Evolutionary conservation across 257 asterid species (phyloP), one percentile per base, ranked within the genome.

Genomic region (Scutellaria minor): DNA sequence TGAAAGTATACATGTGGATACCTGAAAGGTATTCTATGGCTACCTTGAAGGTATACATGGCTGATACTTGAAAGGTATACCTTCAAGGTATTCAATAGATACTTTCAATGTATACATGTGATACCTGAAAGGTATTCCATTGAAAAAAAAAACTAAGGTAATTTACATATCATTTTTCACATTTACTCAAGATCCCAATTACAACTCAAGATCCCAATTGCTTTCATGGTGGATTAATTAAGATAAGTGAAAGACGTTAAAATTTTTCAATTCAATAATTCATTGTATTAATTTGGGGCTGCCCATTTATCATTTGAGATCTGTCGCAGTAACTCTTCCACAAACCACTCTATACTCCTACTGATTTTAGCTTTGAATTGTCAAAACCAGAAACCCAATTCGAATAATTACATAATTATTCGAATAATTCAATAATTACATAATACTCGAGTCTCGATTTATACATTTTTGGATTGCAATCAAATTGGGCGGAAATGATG

Each of bases 401-500:
- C 56, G 66, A 61, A 65, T 65, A n/a, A 59, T 61, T 37, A 37
- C 58, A 46, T 5, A 44, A 9, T 37, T n/a, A n/a, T n/a, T n/a
- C n/a, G n/a, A n/a, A n/a, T 24, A 59, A 70, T 69, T 12, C 47
- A 45, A 50, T 46, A 70, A 59, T 61, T 37, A 37, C 58, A 46
- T 5, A 44, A 9, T 37, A 31, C 74, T 50, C 4, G 54, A 56
- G 7, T 54, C 71, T 55, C 41, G 24, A 37, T 71, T 18, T 13
- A 18, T 35, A 51, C 73, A 54, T 47, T 63, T 57, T 69, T 57
- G 48, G 7, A 56, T 51, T n/a, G 3, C 58, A n/a, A 35, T 20
- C 37, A 37, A 6, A 22, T 44, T 10, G 12, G 75, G 95, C 92
- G 14, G 99, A 95, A 71, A 20, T 88, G 83, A 90, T 90, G 99